A percentile compares a stretch with the other conserved stretches of the same genome.
Evolutionary conservation across 75 land plant genomes (phyloP).

Genomic region (Selaginella moellendorffii): DNA sequence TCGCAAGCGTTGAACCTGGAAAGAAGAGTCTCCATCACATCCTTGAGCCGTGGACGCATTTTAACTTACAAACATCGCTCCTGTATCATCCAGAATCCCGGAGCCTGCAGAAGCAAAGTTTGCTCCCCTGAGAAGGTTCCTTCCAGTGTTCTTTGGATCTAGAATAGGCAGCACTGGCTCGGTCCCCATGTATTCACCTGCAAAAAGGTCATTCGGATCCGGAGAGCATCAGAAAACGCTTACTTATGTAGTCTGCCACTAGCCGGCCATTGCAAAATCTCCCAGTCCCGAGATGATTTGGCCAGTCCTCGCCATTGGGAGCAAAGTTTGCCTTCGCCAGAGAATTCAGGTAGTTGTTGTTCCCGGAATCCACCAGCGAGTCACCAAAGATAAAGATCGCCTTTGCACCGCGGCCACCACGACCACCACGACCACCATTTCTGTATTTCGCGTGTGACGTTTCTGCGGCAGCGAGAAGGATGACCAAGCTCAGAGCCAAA

Average conservation of each 20-base stretch:
- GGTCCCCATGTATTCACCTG: constrained; percentile 18
- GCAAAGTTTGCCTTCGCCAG: constrained; percentile 7
- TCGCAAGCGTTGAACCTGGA: no score
- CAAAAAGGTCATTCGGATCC: no score
- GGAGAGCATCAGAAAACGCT: background rate
- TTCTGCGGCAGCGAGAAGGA: no score
- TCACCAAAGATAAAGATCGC: constrained; percentile 5
- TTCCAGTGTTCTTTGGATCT: background rate
- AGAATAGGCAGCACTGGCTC: constrained; percentile 11
- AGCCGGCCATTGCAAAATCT: constrained; percentile 16
- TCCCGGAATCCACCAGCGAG: constrained; percentile 12
- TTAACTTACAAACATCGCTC: constrained; percentile 17
- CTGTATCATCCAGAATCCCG: no score
- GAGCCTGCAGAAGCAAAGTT: constrained; percentile 55
- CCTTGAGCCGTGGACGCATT: no score
- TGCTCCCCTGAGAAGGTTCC: constrained; percentile 23
- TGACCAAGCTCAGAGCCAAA: no score
- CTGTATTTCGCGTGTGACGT: no score
- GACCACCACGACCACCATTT: no score
- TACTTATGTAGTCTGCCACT: constrained; percentile 13
- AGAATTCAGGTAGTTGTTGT: constrained; percentile 12
- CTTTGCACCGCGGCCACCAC: constrained; percentile 29
- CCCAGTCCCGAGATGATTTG: constrained; percentile 2
- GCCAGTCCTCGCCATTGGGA: constrained; percentile 16
- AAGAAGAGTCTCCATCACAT: background rate